Evolutionary conservation across 176 grass and related monocot genomes (phyloP), one percentile per base, ranked within the genome.

Genomic region (Oropetium thomaeum): DNA sequence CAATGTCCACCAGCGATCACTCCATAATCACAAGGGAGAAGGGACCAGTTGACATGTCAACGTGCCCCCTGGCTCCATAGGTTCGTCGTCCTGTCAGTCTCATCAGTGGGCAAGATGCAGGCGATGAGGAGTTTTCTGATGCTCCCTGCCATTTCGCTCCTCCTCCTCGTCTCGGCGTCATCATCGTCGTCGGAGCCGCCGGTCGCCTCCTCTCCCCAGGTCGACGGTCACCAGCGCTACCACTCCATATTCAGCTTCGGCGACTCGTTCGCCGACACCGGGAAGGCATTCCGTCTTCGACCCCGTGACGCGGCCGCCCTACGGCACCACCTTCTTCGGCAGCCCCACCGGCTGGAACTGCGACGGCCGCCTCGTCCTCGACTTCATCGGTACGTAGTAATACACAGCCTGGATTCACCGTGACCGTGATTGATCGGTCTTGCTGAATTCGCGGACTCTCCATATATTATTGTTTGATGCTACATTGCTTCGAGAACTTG

Each of bases 311-410:
- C 80, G 82, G 2, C 67, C 80, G 0, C 92, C 92, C 4, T 90
- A 89, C 38, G 83, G 76, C 51, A 31, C 32, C 12, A 52, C 61
- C 27, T 85, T 79, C 76, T 85, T 85, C 40, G 76, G 69, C 61
- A 39, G 13, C 40, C 83, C 83, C 69, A 85, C 83, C 22, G 91
- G 79, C 8, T 78, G 88, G 43, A 78, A 69, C 79, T 90, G 60
- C 66, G 70, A 94, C 30, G 91, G 92, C 59, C 88, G 92, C 41
- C 86, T 94, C 65, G 17, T 78, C 65, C 69, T 90, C 51, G 88
- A 94, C 68, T 94, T 94, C 77, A 23, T 90, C 30, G 91, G 91
- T 94, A 40, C 23, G 53, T 28, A 4, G 43, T n/a, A n/a, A n/a
- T n/a, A n/a, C n/a, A n/a, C n/a, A n/a, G n/a, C n/a, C n/a, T n/a